Conservation (phyloP, 169 alveolate species). For the Plasmodium cynomolgi region DNA sequence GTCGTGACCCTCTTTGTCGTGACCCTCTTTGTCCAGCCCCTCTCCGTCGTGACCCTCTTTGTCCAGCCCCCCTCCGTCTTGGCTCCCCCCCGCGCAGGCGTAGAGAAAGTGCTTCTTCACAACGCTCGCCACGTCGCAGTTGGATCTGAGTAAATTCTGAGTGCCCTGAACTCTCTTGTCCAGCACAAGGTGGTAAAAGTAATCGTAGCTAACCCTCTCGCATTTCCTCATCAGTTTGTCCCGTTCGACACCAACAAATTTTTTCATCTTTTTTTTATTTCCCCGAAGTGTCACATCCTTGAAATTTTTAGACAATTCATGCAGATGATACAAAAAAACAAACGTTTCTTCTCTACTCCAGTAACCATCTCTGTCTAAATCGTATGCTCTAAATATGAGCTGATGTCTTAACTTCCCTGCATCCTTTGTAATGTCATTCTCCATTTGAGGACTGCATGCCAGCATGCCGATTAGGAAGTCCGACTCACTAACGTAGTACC, state of each 20-base stretch:
- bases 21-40: neutral
- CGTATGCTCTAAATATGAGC: slow-evolving; percentile 84
- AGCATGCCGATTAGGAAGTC: slow-evolving; percentile 85
- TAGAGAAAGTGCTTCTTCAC: slow-evolving; percentile 70
- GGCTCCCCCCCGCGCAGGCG: slow-evolving; percentile 72
- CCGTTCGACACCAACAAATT: slow-evolving; percentile 19
- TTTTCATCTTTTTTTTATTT: slow-evolving; percentile 22
- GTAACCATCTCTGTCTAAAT: slow-evolving; percentile 79
- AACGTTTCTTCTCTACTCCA: slow-evolving; percentile 59
- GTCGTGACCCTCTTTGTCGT: no score
- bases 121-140: slow-evolving; percentile 76
- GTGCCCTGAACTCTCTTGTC: slow-evolving; percentile 67
- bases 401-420: slow-evolving; percentile 82
- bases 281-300: slow-evolving; percentile 1
- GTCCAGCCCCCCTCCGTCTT: no score
- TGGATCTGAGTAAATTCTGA: slow-evolving; percentile 75
- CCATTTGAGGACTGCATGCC: slow-evolving; percentile 84
- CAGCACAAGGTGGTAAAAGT: slow-evolving; percentile 22
- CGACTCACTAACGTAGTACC: slow-evolving; percentile 66
- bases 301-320: slow-evolving; percentile 59
- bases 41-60: no score
- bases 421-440: slow-evolving; percentile 64
- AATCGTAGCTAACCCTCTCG: slow-evolving; percentile 47
- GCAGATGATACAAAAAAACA: slow-evolving; percentile 76
- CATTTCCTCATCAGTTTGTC: slow-evolving; percentile 26